phyloP scores from a whole-genome alignment of 371 early-diverging fungal genomes.

The Gilbertella persicaria region DNA sequence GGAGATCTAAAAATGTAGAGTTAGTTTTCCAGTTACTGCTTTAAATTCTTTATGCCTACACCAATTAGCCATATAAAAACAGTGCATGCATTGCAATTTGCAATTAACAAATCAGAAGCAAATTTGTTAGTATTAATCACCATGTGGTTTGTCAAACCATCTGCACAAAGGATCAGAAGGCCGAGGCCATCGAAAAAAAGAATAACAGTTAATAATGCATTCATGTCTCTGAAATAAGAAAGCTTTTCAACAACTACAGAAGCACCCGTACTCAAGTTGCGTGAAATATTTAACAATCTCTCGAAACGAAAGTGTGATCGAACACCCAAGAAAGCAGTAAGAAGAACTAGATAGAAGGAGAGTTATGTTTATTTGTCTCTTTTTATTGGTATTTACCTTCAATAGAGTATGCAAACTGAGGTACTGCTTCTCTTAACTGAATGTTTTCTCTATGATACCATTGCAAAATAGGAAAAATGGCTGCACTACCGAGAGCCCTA shows the following conservation, averaged over 20 bases:
- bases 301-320: conserved; percentile 45
- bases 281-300: conserved; percentile 25
- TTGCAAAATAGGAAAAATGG: conserved; percentile 50
- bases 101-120: conserved; percentile 39
- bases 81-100: conserved; percentile 32
- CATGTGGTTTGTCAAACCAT: conserved; percentile 33
- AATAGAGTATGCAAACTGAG: conserved; percentile 45
- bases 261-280: conserved; percentile 14
- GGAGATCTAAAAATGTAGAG: conserved; percentile 27
- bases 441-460: conserved; percentile 34
- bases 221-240: conserved; percentile 54
- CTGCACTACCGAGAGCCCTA: conserved; percentile 44
- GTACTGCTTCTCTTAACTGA: conserved; percentile 35
- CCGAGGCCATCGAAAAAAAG: conserved; percentile 33
- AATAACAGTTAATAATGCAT: conserved; percentile 34
- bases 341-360: conserved; percentile 25
- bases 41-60: no score
- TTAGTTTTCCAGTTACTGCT: no score
- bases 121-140: conserved; percentile 36
- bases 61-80: conserved; percentile 37
- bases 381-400: conserved; percentile 31
- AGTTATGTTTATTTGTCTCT: neutral
- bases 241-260: conserved; percentile 35
- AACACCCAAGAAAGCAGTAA: conserved; percentile 38
- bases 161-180: conserved; percentile 41